Evolutionary conservation across 2,329 filamentous ascomycete species (phyloP), one percentile per base, ranked within the genome.

Genomic region (Penicillium sp.): DNA sequence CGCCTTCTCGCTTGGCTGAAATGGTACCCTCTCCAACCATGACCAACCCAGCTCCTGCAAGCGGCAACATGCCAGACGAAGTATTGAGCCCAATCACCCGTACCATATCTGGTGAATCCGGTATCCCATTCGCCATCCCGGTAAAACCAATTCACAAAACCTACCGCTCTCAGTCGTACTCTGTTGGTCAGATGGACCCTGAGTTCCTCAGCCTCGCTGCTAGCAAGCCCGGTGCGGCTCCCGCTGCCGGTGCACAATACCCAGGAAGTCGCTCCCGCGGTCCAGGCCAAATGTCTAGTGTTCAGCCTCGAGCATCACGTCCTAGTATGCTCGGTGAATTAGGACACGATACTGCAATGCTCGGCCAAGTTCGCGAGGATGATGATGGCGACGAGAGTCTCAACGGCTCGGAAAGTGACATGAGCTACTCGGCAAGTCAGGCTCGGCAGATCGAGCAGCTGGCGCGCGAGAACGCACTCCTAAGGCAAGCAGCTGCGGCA

Each of bases 101-200:
- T 58, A 72, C 78, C 52, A 71, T 77, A 58, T 68, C 78, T 58
- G 78, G 76, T 33, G 83, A 93, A 62, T 75, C 80, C 9, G 71
- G 79, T 7, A 89, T 96, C 54, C 90, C 91, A 1, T 96, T 96
- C 69, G 84, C 90, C 7, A 95, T 96, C 64, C 92, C 92, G 4
- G 81, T 96, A 21, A 90, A 96, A 62, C 92, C 93, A 0, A 94
- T 91, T 0, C 90, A 90, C 2, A 97, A 97, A 75, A 92, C 91
- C 1, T 94, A 96, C 68, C 88, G 94, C 43, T 99, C 94, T 6
- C 91, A 97, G 74, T 97, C 94, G 5, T 97, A 97, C 75, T 97
- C 93, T 0, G 93, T 96, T 48, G 93, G 93, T 5, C 93, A 97
- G 72, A 81, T 92, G 60, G 92, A 96, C 53, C 84, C 87, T 1